Percentiles rank a stretch among this genome's conserved stretches.
Conservation (phyloP, 1,284 basidiomycete species). For the Boletus chippewaensis region DNA sequence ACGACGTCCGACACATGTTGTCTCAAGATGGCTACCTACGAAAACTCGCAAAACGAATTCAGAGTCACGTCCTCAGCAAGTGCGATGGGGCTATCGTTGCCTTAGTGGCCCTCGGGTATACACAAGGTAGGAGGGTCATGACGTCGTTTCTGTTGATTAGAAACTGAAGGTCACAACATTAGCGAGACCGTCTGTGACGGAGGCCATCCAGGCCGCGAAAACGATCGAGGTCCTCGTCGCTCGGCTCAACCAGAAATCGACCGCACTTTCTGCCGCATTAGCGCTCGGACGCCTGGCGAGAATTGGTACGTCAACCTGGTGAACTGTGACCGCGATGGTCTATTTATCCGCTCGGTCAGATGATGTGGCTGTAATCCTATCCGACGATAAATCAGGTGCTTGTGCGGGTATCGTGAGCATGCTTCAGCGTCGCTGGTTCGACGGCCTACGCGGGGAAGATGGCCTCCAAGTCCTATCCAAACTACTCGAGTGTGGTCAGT, state of each 20-base stretch:
- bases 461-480: conserved; percentile 19
- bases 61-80: conserved; percentile 4
- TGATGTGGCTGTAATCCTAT: conserved; percentile 14
- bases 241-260: conserved; percentile 14
- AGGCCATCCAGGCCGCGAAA: conserved; percentile 14
- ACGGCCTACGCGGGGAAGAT: conserved; percentile 24
- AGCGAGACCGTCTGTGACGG: conserved; percentile 11
- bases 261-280: conserved; percentile 19
- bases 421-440: conserved; percentile 26
- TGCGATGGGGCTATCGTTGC: conserved; percentile 20
- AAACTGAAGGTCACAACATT: background rate
- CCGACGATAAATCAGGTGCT: conserved; percentile 4
- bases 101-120: conserved; percentile 10
- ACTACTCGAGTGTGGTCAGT: conserved; percentile 23
- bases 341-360: conserved; percentile 8
- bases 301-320: conserved; percentile 17
- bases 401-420: conserved; percentile 17
- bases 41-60: conserved; percentile 17
- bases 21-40: conserved; percentile 6
- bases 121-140: background rate
- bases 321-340: background rate
- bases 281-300: conserved; percentile 16
- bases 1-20: conserved; percentile 10
- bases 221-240: conserved; percentile 19
- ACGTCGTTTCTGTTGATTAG: background rate